phyloP scores from a whole-genome alignment of 2,329 filamentous ascomycete species.

The Calonectria fujianensis region DNA sequence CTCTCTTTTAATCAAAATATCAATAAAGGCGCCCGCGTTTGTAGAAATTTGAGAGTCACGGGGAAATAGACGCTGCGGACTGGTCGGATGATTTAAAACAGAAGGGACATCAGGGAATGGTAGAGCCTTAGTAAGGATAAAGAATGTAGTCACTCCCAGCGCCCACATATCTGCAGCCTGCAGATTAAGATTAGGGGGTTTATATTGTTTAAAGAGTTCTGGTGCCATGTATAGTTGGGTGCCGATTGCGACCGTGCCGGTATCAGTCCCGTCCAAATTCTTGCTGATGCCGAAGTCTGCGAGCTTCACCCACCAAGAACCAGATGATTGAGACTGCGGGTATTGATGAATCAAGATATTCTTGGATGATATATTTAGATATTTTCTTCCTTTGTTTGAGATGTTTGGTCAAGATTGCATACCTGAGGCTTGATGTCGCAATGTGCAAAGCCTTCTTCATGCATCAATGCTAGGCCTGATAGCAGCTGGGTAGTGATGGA shows the following conservation, averaged over 20 bases:
- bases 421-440: slow-evolving; percentile 3
- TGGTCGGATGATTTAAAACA: not conserved
- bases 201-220: not conserved
- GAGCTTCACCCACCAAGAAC: not conserved
- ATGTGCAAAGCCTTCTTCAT: not conserved
- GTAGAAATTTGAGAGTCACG: not conserved
- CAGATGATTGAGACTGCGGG: not conserved
- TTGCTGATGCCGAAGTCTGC: slow-evolving; percentile 8
- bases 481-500: not conserved
- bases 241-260: not conserved
- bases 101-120: not conserved
- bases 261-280: not conserved
- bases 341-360: slow-evolving; percentile 4
- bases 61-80: not conserved
- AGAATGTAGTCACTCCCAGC: not conserved
- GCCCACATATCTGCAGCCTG: slow-evolving; percentile 8
- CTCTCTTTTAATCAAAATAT: not conserved
- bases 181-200: not conserved
- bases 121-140: not conserved
- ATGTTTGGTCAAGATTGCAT: not conserved
- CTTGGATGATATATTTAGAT: not conserved
- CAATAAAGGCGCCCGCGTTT: not conserved
- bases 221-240: slow-evolving; percentile 1
- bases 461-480: not conserved
- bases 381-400: not conserved